Evolutionary conservation across 2,329 filamentous ascomycete species (phyloP).

Genomic region (Claviceps spartinae): DNA sequence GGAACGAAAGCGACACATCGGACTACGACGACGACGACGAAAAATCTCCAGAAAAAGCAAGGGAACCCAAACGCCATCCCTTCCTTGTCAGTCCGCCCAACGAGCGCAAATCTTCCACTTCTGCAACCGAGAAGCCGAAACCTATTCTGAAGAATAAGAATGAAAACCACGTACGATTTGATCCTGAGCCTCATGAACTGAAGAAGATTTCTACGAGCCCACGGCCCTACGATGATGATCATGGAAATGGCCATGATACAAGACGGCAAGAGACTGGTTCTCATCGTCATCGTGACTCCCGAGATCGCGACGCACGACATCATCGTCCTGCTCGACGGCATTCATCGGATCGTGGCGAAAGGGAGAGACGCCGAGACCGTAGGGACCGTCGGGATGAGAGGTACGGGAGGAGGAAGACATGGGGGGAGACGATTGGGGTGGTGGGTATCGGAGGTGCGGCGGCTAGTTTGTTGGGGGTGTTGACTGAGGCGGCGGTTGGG

Average conservation of each 20-base stretch:
- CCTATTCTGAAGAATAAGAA: conserved; percentile 50
- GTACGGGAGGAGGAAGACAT: conserved; percentile 28
- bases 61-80: conserved; percentile 14
- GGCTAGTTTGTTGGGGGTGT: conserved; percentile 41
- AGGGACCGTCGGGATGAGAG: conserved; percentile 25
- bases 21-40: conserved; percentile 23
- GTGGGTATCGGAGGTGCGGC: conserved; percentile 49
- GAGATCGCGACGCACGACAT: conserved; percentile 13
- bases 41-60: conserved; percentile 10
- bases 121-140: conserved; percentile 31
- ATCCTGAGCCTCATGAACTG: conserved; percentile 33
- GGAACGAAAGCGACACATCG: conserved; percentile 18
- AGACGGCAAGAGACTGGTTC: conserved; percentile 7
- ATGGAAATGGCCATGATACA: conserved; percentile 15
- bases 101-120: conserved; percentile 20
- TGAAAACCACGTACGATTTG: conserved; percentile 41
- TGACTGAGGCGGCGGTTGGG: conserved; percentile 39
- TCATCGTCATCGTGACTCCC: conserved; percentile 14
- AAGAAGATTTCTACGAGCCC: conserved; percentile 13
- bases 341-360: conserved; percentile 28
- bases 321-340: conserved; percentile 17
- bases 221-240: conserved; percentile 19
- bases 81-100: conserved; percentile 24
- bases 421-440: conserved; percentile 41
- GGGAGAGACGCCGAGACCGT: conserved; percentile 23